phyloP scores from a whole-genome alignment of 257 asterid genomes.

The Rhazya stricta region DNA sequence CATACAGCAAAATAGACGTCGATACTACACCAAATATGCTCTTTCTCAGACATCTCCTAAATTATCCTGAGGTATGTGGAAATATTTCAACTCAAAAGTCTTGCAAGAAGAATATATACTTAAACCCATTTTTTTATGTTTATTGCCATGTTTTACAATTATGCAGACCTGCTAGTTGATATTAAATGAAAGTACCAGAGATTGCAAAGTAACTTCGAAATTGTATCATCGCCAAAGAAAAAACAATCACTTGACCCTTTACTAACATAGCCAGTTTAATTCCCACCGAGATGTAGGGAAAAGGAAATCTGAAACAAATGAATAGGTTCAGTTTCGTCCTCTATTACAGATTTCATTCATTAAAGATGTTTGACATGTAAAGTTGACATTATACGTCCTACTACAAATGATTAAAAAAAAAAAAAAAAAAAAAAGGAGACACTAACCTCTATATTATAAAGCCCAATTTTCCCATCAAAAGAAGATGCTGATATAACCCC shows the following conservation, averaged over 20 bases:
- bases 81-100: not conserved
- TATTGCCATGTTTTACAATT: not conserved
- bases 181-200: not conserved
- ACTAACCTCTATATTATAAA: conserved; percentile 86
- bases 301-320: not conserved
- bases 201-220: not conserved
- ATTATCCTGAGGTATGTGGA: not conserved
- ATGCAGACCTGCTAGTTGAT: not conserved
- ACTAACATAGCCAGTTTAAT: not conserved
- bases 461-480: conserved; percentile 93
- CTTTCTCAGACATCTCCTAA: not conserved
- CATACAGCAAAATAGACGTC: not conserved
- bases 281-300: not conserved
- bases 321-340: not conserved
- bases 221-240: not conserved
- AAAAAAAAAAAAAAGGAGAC: too few species aligned
- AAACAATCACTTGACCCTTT: not conserved
- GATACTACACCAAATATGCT: not conserved
- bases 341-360: not conserved
- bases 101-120: not conserved
- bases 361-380: not conserved
- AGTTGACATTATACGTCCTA: not conserved
- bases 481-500: conserved; percentile 97
- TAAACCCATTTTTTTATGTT: not conserved
- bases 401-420: not conserved